phyloP scores from a whole-genome alignment of 2,329 filamentous ascomycete species.

The Fusarium sp. region DNA sequence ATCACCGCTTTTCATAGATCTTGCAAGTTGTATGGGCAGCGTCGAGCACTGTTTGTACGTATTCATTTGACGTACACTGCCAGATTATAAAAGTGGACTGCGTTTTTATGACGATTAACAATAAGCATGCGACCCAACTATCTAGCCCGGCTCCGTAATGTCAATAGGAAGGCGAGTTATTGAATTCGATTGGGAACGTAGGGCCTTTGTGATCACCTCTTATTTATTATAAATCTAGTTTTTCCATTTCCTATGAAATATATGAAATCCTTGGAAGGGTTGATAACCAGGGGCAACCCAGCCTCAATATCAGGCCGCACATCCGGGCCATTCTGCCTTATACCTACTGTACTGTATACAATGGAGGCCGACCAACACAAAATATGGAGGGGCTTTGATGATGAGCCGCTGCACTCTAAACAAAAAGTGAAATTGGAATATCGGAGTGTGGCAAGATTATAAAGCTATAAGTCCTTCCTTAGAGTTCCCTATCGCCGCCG shows the following conservation, averaged over 20 bases:
- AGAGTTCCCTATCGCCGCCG: neutral
- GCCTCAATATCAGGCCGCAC: neutral
- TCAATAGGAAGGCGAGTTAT: too few species aligned
- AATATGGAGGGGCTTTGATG: conserved; percentile 1
- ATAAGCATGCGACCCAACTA: neutral
- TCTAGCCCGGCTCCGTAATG: neutral
- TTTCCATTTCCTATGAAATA: neutral
- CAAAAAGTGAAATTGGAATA: neutral
- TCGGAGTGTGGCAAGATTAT: neutral
- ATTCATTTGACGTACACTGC: too few species aligned
- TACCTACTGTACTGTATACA: neutral
- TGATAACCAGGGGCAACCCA: neutral
- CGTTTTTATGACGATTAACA: neutral
- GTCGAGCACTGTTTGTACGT: neutral
- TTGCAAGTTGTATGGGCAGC: neutral
- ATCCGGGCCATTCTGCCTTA: conserved; percentile 9
- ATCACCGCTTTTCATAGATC: neutral
- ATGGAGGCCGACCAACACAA: conserved; percentile 26
- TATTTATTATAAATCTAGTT: neutral
- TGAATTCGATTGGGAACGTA: neutral
- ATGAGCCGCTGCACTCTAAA: neutral
- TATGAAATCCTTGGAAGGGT: neutral
- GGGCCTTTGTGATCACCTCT: too few species aligned
- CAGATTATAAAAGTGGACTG: neutral
- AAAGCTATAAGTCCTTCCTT: neutral